phyloP scores from a whole-genome alignment of 129 eudicot genomes.

The Lactuca sativa region DNA sequence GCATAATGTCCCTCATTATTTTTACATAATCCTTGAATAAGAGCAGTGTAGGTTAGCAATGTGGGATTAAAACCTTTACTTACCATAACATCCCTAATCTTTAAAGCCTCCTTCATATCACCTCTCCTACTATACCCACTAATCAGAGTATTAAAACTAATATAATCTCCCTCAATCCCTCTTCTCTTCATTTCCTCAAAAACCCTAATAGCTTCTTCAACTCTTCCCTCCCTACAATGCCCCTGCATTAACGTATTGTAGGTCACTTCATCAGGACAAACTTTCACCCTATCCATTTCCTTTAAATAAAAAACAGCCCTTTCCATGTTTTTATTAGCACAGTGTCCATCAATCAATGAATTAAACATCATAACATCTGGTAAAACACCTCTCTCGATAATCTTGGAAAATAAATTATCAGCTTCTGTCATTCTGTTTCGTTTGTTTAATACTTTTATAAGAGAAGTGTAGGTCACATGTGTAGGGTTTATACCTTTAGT shows the following conservation, averaged over 20 bases:
- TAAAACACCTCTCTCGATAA: conserved; percentile 44
- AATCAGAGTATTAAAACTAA: conserved; percentile 63
- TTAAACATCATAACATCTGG: conserved; percentile 71
- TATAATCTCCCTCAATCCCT: conserved; percentile 67
- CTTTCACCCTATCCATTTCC: conserved; percentile 54
- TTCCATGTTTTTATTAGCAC: conserved; percentile 51
- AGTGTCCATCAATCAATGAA: conserved; percentile 65
- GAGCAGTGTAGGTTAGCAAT: conserved; percentile 61
- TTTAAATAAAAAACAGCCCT: conserved; percentile 39
- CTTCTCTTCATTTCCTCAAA: conserved; percentile 61
- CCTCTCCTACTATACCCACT: conserved; percentile 80
- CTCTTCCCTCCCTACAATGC: conserved; percentile 52
- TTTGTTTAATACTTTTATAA: conserved; percentile 56
- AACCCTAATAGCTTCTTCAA: conserved; percentile 60
- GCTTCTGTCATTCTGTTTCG: conserved; percentile 61
- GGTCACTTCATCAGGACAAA: conserved; percentile 71
- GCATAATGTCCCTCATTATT: conserved; percentile 49
- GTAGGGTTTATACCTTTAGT: conserved; percentile 58
- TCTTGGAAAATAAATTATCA: conserved; percentile 48
- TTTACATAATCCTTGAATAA: conserved; percentile 71
- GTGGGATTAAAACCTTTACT: conserved; percentile 60
- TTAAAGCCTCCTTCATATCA: conserved; percentile 63
- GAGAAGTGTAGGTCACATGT: conserved; percentile 60
- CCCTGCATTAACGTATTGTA: conserved; percentile 78
- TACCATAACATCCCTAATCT: conserved; percentile 60